Evolutionary conservation across 805 yeast species (phyloP), one percentile per base, ranked within the genome.

Genomic region (Sporopachydermia lactativora): DNA sequence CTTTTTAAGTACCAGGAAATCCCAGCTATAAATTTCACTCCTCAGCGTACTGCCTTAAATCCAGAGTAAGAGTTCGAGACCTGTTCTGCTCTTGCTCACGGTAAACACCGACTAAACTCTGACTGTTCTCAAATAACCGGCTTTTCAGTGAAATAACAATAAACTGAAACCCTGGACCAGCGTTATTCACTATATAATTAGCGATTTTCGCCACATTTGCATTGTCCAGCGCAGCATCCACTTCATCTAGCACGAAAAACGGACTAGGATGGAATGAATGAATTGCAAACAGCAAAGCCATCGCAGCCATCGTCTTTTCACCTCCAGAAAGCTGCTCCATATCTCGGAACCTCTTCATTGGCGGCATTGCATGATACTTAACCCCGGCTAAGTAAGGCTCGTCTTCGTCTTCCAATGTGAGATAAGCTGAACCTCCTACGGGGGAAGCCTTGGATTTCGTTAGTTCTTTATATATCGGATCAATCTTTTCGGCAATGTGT

Each of bases 211-310:
- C 74, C 17, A 92, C 96, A 52, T 92, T 92, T 17, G 84, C 75
- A 44, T 82, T 78, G 59, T 92, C 98, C 44, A 92, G 69, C 0
- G 97, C 97, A 0, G 98, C 97, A 61, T 92, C 98, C n/a, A 92
- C 86, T 60, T 92, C 98, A 57, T 92, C 98, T 36, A 92, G 64
- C 0, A 92, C 95, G 55, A 92, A 89, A 55, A 92, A 92, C 19
- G 98, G 98, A 1, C 96, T 80, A 2, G 96, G 96, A 40, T 79
- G 89, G 59, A 65, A 81, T 0, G 94, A 77, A 55, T 92, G 96
- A 35, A 88, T 75, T 0, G 97, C 88, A 62, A 92, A 92, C 38
- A 92, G 59, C 46, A 92, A 64, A 0, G 97, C 96, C 47, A 92
- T 62, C 0, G 98, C 98, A 2, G 98, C 98, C 57, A 92, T 79